These are phyloP conservation scores for Bruguiera gymnorhiza DNA, from an alignment of 345 rosid species.

Conservation along the genomic window DNA sequence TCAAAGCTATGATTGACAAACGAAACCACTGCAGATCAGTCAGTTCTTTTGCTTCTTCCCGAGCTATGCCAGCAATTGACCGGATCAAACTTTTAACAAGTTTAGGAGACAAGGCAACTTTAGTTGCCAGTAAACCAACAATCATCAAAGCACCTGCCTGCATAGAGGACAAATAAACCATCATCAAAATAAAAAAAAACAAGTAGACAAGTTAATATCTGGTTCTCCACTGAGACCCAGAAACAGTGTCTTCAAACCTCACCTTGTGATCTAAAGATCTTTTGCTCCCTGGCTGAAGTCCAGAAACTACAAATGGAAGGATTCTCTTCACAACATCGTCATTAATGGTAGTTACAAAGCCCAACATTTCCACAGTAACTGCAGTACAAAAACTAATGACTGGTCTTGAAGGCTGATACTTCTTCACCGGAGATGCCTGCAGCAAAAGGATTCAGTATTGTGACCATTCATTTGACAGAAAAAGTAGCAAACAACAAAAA, in stretches of 20 bases:
- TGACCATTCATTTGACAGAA: slow-evolving; percentile 9
- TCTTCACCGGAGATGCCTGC: slow-evolving; percentile 73
- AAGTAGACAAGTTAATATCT: not conserved
- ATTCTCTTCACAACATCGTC: slow-evolving; percentile 69
- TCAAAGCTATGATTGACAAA: slow-evolving; percentile 60
- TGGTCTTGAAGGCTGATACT: slow-evolving; percentile 58
- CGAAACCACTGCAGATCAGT: slow-evolving; percentile 67
- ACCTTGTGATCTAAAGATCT: slow-evolving; percentile 81
- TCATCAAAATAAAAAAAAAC: slow-evolving; percentile 7
- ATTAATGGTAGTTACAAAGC: slow-evolving; percentile 52
- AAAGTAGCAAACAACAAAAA: slow-evolving; percentile 5
- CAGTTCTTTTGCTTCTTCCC: slow-evolving; percentile 57
- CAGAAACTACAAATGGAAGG: slow-evolving; percentile 71
- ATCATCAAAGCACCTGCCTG: slow-evolving; percentile 95
- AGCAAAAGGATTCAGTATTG: slow-evolving; percentile 14
- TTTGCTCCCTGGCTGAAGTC: slow-evolving; percentile 57
- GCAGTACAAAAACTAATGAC: slow-evolving; percentile 75
- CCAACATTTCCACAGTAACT: slow-evolving; percentile 70
- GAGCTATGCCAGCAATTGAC: slow-evolving; percentile 59
- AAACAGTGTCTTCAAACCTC: slow-evolving; percentile 13
- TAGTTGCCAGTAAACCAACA: slow-evolving; percentile 67
- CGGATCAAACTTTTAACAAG: slow-evolving; percentile 72
- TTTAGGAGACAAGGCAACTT: slow-evolving; percentile 60
- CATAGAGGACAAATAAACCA: slow-evolving; percentile 12
- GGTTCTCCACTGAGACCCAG: not conserved